phyloP scores from a whole-genome alignment of 2,329 filamentous ascomycete species.

The Zasmidium cellare region DNA sequence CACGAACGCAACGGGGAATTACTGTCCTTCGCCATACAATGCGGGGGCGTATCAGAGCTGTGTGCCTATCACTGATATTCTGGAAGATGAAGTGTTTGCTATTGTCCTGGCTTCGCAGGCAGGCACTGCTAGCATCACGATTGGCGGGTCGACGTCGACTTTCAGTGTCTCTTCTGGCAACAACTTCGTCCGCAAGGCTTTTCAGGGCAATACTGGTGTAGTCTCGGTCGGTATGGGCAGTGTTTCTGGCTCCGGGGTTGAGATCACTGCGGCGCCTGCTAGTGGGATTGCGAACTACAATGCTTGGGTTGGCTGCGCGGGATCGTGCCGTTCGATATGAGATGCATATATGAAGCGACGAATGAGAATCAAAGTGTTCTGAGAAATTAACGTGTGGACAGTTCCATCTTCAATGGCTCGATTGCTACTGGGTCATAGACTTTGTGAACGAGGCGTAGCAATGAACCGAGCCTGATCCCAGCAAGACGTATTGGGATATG shows the following conservation, averaged over 20 bases:
- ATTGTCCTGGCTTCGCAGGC: constrained; percentile 37
- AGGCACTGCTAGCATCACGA: constrained; percentile 39
- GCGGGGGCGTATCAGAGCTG: constrained; percentile 31
- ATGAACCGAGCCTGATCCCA: too few species aligned
- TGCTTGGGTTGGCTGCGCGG: constrained; percentile 24
- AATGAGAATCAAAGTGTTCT: too few species aligned
- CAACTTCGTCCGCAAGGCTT: constrained; percentile 32
- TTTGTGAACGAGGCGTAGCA: too few species aligned
- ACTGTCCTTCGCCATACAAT: constrained; percentile 29
- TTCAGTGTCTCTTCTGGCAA: constrained; percentile 17
- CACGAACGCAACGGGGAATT: constrained; percentile 38
- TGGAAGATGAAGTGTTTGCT: constrained; percentile 48
- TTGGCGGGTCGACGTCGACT: constrained; percentile 36
- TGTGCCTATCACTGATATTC: constrained; percentile 33
- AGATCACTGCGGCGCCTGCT: constrained; percentile 34
- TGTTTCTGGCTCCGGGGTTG: constrained; percentile 34
- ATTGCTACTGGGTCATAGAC: too few species aligned
- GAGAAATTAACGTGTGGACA: too few species aligned
- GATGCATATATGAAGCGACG: too few species aligned
- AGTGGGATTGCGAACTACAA: constrained; percentile 26
- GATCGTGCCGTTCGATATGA: background rate
- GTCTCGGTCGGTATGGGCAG: constrained; percentile 40
- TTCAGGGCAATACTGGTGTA: constrained; percentile 40
- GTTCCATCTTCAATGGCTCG: too few species aligned
- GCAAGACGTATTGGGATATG: too few species aligned